A percentile compares a stretch with the other conserved stretches of the same genome.
Conservation (phyloP, 306 rosid genomes). For the Elaeagnus macrophylla region DNA sequence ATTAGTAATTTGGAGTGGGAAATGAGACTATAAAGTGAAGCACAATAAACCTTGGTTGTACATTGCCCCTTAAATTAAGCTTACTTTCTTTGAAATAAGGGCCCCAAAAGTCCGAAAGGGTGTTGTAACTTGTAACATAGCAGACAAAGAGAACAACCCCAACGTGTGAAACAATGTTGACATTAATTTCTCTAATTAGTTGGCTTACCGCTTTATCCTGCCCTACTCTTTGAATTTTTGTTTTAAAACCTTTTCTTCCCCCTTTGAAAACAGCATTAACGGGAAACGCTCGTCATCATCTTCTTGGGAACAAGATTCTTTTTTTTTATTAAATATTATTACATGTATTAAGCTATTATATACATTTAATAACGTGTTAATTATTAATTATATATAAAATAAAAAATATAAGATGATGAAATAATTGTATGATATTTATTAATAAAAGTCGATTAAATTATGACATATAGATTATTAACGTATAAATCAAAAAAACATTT, state of each 20-base stretch:
- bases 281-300: conserved; percentile 64
- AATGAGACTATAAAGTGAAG: too few species aligned
- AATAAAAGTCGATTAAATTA: too few species aligned
- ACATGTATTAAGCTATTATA: too few species aligned
- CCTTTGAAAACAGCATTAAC: conserved; percentile 55
- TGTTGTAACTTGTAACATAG: conserved; percentile 17
- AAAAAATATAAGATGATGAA: too few species aligned
- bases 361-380: too few species aligned
- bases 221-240: conserved; percentile 24
- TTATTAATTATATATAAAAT: too few species aligned
- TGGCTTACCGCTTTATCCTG: not conserved
- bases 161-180: conserved; percentile 64
- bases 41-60: conserved; percentile 17
- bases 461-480: too few species aligned
- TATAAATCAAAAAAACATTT: too few species aligned
- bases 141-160: conserved; percentile 53
- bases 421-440: too few species aligned
- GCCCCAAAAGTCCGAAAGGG: not conserved
- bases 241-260: conserved; percentile 18
- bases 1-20: too few species aligned
- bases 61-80: conserved; percentile 34
- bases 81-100: not conserved
- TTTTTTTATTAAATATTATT: not conserved
- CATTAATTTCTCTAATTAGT: conserved; percentile 19
- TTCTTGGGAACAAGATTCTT: conserved; percentile 54